These are phyloP conservation scores for Hippophae gyantsensis DNA, from an alignment of 306 rosid species.

Conservation along the genomic window DNA sequence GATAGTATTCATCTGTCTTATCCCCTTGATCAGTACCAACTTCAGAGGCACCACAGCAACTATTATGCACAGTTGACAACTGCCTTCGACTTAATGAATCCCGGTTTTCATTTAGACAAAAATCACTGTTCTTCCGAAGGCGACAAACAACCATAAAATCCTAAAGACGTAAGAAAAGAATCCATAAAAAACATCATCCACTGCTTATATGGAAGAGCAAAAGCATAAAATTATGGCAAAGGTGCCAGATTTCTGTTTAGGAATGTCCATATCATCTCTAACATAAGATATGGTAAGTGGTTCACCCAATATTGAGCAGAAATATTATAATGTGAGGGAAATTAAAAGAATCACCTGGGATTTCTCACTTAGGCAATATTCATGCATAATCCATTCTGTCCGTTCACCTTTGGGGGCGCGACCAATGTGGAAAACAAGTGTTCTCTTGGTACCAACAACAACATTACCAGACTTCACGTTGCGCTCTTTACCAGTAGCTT, in stretches of 20 bases:
- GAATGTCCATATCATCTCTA: too few relatives aligned
- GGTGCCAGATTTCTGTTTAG: not conserved
- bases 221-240: not conserved
- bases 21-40: slow-evolving; percentile 34
- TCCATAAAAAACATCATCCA: not conserved
- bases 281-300: too few relatives aligned
- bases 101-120: slow-evolving; percentile 41
- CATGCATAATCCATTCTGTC: slow-evolving; percentile 97
- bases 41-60: slow-evolving; percentile 36
- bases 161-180: slow-evolving; percentile 23
- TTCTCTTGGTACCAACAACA: slow-evolving; percentile 72
- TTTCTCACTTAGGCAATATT: slow-evolving; percentile 58
- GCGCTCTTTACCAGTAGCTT: slow-evolving; percentile 94
- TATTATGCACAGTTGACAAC: slow-evolving; percentile 25
- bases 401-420: slow-evolving; percentile 96
- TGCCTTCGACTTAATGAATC: slow-evolving; percentile 44
- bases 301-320: too few relatives aligned
- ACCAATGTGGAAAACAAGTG: slow-evolving; percentile 82
- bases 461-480: slow-evolving; percentile 64
- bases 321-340: not conserved
- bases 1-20: slow-evolving; percentile 40
- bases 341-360: slow-evolving; percentile 46
- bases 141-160: slow-evolving; percentile 85
- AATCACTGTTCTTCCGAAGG: slow-evolving; percentile 63
- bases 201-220: not conserved